These are phyloP conservation scores for Leishmania guyanensis DNA, from an alignment of 208 protist genomes.

Conservation along the genomic window DNA sequence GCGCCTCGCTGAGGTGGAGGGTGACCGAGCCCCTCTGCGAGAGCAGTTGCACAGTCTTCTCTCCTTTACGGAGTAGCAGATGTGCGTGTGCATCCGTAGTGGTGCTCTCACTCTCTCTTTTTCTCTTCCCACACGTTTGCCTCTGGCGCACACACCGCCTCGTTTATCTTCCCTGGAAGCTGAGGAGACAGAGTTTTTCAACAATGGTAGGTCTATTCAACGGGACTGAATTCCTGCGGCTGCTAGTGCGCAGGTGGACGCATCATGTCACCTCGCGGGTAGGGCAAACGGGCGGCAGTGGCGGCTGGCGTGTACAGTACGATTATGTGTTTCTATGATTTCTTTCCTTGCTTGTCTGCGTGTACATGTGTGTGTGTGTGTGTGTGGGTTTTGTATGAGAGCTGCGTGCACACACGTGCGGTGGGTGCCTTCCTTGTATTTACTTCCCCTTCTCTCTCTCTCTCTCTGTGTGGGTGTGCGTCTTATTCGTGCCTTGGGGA, in stretches of 20 bases:
- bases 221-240: background rate
- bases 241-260: background rate
- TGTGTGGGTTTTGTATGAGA: too few relatives aligned
- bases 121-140: background rate
- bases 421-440: background rate
- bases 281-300: background rate
- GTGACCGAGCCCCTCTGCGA: constrained; percentile 71
- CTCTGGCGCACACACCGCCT: background rate
- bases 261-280: background rate
- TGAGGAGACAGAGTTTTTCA: background rate
- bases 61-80: constrained; percentile 1
- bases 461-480: background rate
- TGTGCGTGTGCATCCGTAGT: background rate
- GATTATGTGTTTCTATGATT: too few relatives aligned
- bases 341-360: background rate
- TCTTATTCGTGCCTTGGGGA: background rate
- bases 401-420: background rate
- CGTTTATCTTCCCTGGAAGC: background rate
- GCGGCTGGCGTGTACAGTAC: background rate
- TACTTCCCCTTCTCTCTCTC: background rate
- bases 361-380: background rate
- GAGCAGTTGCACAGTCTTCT: constrained; percentile 78
- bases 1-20: constrained; percentile 68
- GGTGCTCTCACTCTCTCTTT: background rate
- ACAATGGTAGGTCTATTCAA: background rate